Evolutionary conservation across 495 filamentous ascomycete genomes (phyloP).

Genomic region (Lophiostoma macrostomum): DNA sequence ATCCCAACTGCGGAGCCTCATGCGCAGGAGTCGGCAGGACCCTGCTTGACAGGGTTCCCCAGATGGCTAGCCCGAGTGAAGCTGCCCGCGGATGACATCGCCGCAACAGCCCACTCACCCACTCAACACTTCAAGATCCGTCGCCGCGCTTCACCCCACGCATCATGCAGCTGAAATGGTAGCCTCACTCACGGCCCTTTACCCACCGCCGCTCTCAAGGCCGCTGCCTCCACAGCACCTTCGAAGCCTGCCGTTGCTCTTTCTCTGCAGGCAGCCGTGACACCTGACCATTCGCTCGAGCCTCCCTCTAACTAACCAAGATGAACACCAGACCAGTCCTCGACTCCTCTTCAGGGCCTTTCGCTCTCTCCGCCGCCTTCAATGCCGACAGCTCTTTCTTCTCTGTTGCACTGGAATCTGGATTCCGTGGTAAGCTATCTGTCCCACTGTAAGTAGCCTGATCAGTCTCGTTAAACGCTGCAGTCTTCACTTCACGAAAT

Average conservation of each 20-base stretch:
- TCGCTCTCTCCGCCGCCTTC: slow-evolving; percentile 80
- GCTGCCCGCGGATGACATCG: slow-evolving; percentile 18
- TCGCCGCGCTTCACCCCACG: not conserved
- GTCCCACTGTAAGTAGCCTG: not conserved
- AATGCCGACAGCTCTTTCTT: slow-evolving; percentile 87
- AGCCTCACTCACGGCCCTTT: not conserved
- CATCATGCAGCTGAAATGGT: slow-evolving; percentile 4
- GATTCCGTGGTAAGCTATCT: slow-evolving; percentile 70
- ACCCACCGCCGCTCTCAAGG: not conserved
- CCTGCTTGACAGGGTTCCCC: not conserved
- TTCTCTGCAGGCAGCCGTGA: not conserved
- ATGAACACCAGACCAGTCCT: slow-evolving; percentile 94
- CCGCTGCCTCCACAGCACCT: not conserved
- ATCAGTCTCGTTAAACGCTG: slow-evolving; percentile 13
- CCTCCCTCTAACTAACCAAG: slow-evolving; percentile 26
- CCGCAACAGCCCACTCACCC: not conserved
- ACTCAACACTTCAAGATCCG: not conserved
- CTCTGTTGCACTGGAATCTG: slow-evolving; percentile 80
- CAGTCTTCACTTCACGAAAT: slow-evolving; percentile 26
- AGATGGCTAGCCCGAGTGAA: not conserved
- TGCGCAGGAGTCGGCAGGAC: not conserved
- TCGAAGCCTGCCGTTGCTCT: not conserved
- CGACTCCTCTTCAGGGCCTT: slow-evolving; percentile 68
- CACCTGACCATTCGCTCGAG: not conserved
- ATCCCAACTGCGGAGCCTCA: not conserved